Conservation (phyloP, 768 basidiomycete species). For the Lactarius sp. region DNA sequence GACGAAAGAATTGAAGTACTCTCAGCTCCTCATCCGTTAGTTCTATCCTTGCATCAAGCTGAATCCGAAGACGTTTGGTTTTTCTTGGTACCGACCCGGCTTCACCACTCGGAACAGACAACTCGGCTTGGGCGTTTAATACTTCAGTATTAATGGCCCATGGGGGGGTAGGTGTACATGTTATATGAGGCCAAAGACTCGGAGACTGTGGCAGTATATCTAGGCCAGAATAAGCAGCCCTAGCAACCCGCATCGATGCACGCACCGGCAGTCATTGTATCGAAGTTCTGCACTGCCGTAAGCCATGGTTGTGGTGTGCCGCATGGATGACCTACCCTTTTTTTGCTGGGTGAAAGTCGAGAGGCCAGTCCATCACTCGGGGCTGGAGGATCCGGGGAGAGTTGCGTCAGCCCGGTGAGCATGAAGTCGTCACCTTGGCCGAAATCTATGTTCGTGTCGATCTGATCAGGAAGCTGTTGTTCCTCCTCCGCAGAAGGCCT, state of each 20-base stretch:
- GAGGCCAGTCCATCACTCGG: neutral
- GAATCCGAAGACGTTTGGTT: constrained; percentile 46
- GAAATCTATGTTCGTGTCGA: constrained; percentile 31
- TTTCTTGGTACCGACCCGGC: constrained; percentile 32
- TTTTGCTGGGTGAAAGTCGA: constrained; percentile 9
- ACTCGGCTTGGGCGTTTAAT: neutral
- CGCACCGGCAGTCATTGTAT: constrained; percentile 13
- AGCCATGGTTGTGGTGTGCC: neutral
- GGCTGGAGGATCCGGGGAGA: neutral
- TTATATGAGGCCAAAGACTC: constrained; percentile 2
- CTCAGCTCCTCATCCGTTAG: constrained; percentile 79
- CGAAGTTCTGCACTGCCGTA: constrained; percentile 13
- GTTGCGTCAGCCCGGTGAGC: constrained; percentile 4
- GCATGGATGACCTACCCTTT: constrained; percentile 16
- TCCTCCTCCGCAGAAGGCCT: constrained; percentile 9
- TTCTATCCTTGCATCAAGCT: constrained; percentile 72
- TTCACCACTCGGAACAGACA: neutral
- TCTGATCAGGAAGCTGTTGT: constrained; percentile 10
- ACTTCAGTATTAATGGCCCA: constrained; percentile 6
- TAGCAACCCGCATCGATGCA: neutral
- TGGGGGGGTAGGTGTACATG: constrained; percentile 19
- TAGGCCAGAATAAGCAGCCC: neutral
- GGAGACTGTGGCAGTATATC: constrained; percentile 8
- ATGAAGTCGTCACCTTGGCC: constrained; percentile 26
- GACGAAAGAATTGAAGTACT: constrained; percentile 34